Base-by-base conservation (phyloP, 345 rosid genomes). In the Citrus mangshanensis region DNA sequence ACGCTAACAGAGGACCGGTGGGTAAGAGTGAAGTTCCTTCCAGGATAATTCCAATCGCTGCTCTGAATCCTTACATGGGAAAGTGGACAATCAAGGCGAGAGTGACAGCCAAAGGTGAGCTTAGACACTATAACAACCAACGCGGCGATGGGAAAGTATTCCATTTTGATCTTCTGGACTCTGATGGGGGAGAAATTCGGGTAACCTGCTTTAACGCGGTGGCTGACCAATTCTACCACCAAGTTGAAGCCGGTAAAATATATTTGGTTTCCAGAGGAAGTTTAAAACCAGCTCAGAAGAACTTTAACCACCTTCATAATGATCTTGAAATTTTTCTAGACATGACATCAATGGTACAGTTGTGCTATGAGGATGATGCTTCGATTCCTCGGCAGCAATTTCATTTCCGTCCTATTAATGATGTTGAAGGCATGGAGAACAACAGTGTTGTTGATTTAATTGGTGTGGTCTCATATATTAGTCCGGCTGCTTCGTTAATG, bases 71-170 rank as follows among this genome's bases (percentile, higher is more conserved):
- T n/a, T 95, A 95, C 82, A 94, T 86, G 81, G 89, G 92, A 35
- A 84, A 93, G 84, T 94, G 99, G 99, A 90, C 97, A 8, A 88
- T 95, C 64, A 95, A 91, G 90, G 99, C 97, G 18, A 89, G 98
- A 70, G 99, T 94, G 78, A 90, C 98, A 10, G 81, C 87, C 70
- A 96, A 96, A 81, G 90, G 86, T 54, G 97, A 90, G 51, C 87
- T 94, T 21, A 87, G 93, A 78, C 93, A 87, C 78, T 96, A 89
- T 71, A 91, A 82, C 80, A 94, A 90, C 83, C 73, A 85, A 2
- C 95, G 97, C 62, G 99, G 98, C 18, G 97, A 93, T 51, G 97
- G 98, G 35, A 94, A 96, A 73, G 92, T 96, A 34, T 94, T 96
- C 83, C 90, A 91, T 77, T 96, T 92, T 67, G 99, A 95, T 84